phyloP scores from a whole-genome alignment of 139 green algal species.

The Zygnema cylindricum region DNA sequence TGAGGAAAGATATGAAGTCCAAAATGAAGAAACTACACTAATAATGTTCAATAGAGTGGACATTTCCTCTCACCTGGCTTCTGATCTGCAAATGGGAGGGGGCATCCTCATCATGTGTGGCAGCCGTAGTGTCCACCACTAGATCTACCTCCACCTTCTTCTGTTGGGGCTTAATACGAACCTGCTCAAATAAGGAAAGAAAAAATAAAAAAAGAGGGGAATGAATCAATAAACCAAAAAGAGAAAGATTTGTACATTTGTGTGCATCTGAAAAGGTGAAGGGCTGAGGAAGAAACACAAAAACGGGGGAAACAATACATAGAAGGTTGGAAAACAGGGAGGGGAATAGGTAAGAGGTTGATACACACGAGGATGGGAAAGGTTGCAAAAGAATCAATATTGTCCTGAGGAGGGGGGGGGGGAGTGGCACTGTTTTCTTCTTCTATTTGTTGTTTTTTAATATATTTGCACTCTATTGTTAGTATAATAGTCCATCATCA shows the following conservation, averaged over 20 bases:
- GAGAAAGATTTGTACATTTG: not conserved
- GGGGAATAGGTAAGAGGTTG: not conserved
- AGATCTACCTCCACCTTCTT: constrained; percentile 70
- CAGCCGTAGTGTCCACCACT: constrained; percentile 66
- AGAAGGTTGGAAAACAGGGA: not conserved
- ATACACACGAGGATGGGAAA: no score
- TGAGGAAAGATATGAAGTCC: no score
- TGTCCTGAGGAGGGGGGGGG: no score
- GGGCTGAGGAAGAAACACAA: no score
- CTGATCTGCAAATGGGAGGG: constrained; percentile 25
- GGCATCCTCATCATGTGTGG: constrained; percentile 72
- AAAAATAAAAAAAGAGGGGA: not conserved
- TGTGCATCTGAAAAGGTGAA: not conserved
- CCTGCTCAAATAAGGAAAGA: constrained; percentile 27
- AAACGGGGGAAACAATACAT: not conserved
- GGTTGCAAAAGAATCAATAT: no score
- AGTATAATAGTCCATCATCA: no score
- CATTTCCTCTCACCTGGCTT: constrained; percentile 35
- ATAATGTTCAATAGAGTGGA: no score
- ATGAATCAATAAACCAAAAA: not conserved
- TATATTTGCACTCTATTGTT: no score
- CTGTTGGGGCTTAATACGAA: constrained; percentile 76
- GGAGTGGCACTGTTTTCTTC: no score
- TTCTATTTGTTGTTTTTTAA: no score
- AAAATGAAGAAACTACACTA: no score